Evolutionary conservation across 116 monocot species (phyloP).

Genomic region (Zostera marina): DNA sequence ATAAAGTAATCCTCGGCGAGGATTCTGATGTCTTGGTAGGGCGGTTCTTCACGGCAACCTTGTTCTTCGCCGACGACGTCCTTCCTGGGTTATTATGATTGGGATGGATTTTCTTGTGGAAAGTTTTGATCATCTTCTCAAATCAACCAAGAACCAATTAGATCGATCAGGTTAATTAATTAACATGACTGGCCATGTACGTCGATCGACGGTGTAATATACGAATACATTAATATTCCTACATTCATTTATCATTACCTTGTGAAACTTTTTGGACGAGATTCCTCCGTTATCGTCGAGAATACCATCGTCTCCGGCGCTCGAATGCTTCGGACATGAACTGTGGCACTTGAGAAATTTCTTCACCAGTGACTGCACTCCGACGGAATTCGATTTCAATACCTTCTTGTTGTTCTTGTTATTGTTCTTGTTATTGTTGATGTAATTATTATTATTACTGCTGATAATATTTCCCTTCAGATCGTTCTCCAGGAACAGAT

Average conservation of each 20-base stretch:
- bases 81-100: conserved; percentile 9
- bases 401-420: background rate
- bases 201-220: background rate
- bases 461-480: background rate
- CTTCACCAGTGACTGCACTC: conserved; percentile 13
- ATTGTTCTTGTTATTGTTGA: no score
- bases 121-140: conserved; percentile 64
- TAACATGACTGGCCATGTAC: background rate
- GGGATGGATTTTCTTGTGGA: conserved; percentile 37
- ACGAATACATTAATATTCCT: background rate
- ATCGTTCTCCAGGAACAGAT: conserved; percentile 14
- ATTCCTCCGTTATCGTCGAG: background rate
- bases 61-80: no score
- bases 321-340: background rate
- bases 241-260: conserved; percentile 3
- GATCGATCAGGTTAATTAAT: background rate
- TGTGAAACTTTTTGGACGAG: conserved; percentile 9
- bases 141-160: background rate
- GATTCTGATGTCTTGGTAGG: no score
- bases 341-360: conserved; percentile 12
- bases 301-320: background rate
- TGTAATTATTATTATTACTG: no score
- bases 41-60: conserved; percentile 14
- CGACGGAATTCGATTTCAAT: background rate
- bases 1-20: no score